Evolutionary conservation across 768 basidiomycete species (phyloP).

Genomic region (Mycena sanguinolenta): DNA sequence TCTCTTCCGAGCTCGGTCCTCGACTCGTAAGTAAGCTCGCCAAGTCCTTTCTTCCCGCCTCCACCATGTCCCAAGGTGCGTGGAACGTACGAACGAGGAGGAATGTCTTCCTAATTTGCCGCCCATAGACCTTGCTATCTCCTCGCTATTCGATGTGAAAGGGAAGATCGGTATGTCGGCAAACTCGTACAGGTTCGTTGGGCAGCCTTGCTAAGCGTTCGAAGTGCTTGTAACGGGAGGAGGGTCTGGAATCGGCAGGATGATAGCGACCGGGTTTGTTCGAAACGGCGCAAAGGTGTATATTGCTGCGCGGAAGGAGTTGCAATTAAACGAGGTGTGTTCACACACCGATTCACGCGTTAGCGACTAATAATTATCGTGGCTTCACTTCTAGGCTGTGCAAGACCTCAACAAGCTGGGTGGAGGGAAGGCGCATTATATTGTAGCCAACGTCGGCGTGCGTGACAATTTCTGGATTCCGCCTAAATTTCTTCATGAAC

Average conservation of each 20-base stretch:
- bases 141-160: constrained; percentile 73
- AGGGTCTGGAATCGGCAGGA: constrained; percentile 85
- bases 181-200: not conserved
- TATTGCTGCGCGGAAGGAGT: constrained; percentile 49
- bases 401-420: constrained; percentile 29
- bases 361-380: not conserved
- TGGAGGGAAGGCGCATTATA: constrained; percentile 22
- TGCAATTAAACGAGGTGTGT: constrained; percentile 33
- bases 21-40: not conserved
- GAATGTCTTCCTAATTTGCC: not conserved
- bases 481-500: constrained; percentile 61
- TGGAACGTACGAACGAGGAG: too few species aligned
- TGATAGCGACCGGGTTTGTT: constrained; percentile 86
- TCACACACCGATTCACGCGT: not conserved
- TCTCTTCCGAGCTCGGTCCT: not conserved
- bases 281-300: constrained; percentile 67
- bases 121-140: constrained; percentile 48
- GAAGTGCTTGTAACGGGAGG: constrained; percentile 87
- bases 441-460: constrained; percentile 50
- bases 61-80: constrained; percentile 28
- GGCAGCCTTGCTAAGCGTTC: not conserved
- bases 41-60: not conserved
- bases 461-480: constrained; percentile 46
- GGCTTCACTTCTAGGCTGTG: not conserved
- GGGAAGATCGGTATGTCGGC: constrained; percentile 72